A percentile compares a stretch with the other conserved stretches of the same genome.
These are phyloP conservation scores for Mortierella antarctica DNA, from an alignment of 192 early-diverging fungal species.

Conservation along the genomic window DNA sequence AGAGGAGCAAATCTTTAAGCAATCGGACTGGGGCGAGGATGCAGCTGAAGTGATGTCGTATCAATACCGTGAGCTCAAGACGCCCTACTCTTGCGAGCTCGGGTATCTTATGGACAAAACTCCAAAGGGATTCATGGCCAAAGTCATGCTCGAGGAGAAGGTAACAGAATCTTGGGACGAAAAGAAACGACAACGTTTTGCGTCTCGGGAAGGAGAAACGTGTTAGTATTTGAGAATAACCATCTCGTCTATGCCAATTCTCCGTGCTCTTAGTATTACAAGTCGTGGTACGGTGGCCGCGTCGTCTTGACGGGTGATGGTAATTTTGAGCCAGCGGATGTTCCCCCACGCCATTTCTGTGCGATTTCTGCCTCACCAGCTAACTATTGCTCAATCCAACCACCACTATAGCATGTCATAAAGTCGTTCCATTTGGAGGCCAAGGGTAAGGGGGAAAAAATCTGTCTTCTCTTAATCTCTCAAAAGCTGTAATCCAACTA, in stretches of 20 bases:
- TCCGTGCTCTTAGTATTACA: conserved; percentile 19
- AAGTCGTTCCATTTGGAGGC: conserved; percentile 21
- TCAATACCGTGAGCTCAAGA: conserved; percentile 12
- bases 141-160: conserved; percentile 42
- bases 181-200: background rate
- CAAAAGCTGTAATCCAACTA: background rate
- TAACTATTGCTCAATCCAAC: background rate
- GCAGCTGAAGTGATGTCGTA: conserved; percentile 24
- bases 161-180: conserved; percentile 4
- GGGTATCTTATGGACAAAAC: conserved; percentile 31
- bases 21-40: conserved; percentile 24
- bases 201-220: background rate
- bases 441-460: conserved; percentile 5
- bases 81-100: conserved; percentile 17
- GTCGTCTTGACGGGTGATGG: conserved; percentile 32
- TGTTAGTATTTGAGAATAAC: no score
- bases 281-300: conserved; percentile 36
- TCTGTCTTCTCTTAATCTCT: background rate
- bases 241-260: no score
- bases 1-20: conserved; percentile 9
- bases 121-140: conserved; percentile 22
- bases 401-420: conserved; percentile 25
- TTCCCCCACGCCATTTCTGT: no score
- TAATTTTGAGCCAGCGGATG: conserved; percentile 1
- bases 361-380: no score